Conservation (phyloP, 768 basidiomycete genomes). For the Hemileccinum rubropunctum region DNA sequence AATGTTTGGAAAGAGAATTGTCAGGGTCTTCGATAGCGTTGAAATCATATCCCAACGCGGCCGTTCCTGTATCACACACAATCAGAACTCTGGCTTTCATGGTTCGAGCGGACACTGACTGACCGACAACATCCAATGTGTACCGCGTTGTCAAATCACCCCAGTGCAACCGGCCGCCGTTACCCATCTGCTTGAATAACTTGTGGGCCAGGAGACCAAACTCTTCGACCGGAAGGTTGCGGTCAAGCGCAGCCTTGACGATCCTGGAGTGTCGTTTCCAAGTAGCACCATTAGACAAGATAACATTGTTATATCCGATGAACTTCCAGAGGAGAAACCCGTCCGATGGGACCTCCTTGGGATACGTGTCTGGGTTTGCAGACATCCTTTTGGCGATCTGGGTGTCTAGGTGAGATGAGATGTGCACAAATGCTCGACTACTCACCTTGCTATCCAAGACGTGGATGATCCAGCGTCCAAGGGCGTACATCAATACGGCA, state of each 20-base stretch:
- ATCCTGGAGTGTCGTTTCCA: not conserved
- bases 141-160: not conserved
- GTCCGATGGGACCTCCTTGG: not conserved
- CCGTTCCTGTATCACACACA: no score
- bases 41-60: not conserved
- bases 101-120: not conserved
- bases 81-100: not conserved
- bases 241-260: not conserved
- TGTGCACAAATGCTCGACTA: not conserved
- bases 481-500: not conserved
- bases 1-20: not conserved
- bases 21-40: not conserved
- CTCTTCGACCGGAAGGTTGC: not conserved
- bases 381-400: not conserved
- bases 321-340: not conserved
- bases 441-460: not conserved
- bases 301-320: not conserved
- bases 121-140: not conserved
- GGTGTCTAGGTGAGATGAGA: not conserved
- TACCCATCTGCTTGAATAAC: conserved; percentile 2
- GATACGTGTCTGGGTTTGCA: not conserved
- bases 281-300: not conserved
- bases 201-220: not conserved
- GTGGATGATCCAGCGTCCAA: not conserved
- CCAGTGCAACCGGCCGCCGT: conserved; percentile 1